Conservation (phyloP, 495 filamentous ascomycete species). For the Niebla homalea region DNA sequence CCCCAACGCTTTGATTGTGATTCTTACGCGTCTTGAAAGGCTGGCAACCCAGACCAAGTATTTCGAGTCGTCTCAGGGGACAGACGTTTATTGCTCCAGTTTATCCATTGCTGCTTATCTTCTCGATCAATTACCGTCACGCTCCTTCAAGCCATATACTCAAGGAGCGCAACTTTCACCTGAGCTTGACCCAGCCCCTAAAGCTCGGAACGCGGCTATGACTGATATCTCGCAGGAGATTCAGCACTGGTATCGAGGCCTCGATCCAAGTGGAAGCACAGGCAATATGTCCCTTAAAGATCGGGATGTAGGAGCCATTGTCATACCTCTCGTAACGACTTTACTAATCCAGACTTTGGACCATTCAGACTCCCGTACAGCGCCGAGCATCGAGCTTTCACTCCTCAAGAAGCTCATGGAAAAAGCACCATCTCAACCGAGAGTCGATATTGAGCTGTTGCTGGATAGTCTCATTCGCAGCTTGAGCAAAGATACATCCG, state of each 20-base stretch:
- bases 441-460: too few relatives aligned
- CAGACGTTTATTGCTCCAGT: background rate
- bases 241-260: slow-evolving; percentile 1
- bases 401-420: too few relatives aligned
- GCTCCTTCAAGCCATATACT: slow-evolving; percentile 36
- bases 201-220: too few relatives aligned
- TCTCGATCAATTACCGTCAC: slow-evolving; percentile 54
- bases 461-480: too few relatives aligned
- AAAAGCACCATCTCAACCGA: too few relatives aligned
- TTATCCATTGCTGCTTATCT: slow-evolving; percentile 42
- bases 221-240: background rate
- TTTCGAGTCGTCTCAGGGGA: background rate
- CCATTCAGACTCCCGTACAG: background rate
- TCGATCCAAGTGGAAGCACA: too few relatives aligned
- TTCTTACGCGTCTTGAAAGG: slow-evolving; percentile 53
- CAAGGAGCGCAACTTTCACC: background rate
- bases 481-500: background rate
- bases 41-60: slow-evolving; percentile 16
- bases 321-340: too few relatives aligned
- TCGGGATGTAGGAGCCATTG: too few relatives aligned
- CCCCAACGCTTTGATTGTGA: slow-evolving; percentile 42
- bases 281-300: too few relatives aligned
- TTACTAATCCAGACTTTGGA: too few relatives aligned
- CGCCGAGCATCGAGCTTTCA: too few relatives aligned
- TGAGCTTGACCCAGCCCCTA: too few relatives aligned